Percentiles rank a stretch among this genome's conserved stretches.
Conservation (phyloP, 2,329 filamentous ascomycete species). For the Diaporthe vexans region DNA sequence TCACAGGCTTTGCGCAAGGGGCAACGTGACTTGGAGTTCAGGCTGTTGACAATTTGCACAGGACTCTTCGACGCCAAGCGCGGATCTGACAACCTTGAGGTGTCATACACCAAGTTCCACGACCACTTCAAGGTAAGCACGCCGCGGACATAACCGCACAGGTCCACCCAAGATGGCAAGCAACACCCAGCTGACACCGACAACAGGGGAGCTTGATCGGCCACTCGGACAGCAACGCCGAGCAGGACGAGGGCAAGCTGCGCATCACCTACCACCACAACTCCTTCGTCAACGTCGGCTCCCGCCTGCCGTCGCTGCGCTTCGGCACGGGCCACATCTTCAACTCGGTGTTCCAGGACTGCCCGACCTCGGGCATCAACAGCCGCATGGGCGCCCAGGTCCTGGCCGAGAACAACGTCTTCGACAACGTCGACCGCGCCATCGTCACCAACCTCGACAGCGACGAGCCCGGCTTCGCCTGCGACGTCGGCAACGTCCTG, state of each 20-base stretch:
- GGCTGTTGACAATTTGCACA: neutral
- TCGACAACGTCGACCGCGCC: constrained; percentile 31
- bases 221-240: constrained; percentile 70
- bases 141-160: too few relatives aligned
- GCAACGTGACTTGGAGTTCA: fast-evolving
- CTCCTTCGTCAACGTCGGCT: constrained; percentile 60
- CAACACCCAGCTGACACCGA: neutral
- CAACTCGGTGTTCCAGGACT: constrained; percentile 48
- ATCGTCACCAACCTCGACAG: constrained; percentile 30
- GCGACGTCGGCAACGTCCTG: constrained; percentile 35
- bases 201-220: constrained; percentile 63
- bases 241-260: constrained; percentile 57
- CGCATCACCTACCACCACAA: constrained; percentile 66
- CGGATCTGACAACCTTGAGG: constrained; percentile 63
- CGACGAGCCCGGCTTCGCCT: constrained; percentile 20
- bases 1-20: neutral
- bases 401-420: constrained; percentile 38
- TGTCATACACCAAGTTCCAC: constrained; percentile 48
- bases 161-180: neutral
- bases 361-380: constrained; percentile 34
- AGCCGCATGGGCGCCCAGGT: constrained; percentile 36
- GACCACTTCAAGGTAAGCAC: constrained; percentile 68
- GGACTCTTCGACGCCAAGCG: constrained; percentile 68
- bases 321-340: constrained; percentile 65
- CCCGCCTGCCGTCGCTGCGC: constrained; percentile 61